Conservation (phyloP, 257 asterid species). For the Capsicum chinense region DNA sequence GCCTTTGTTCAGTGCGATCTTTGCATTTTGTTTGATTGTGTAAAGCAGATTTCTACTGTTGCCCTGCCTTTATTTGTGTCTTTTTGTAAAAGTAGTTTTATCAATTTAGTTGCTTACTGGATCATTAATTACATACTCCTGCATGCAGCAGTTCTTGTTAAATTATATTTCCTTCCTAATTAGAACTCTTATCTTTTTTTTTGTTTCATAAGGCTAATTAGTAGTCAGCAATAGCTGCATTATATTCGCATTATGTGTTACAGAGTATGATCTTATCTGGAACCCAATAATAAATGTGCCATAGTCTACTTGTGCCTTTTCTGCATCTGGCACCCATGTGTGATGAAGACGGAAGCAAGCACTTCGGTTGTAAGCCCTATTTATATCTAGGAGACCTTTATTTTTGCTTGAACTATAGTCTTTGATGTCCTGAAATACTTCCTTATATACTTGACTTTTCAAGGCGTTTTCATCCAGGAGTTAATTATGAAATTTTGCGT, state of each 20-base stretch:
- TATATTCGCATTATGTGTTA: constrained; percentile 7
- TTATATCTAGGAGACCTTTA: neutral
- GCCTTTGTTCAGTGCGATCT: neutral
- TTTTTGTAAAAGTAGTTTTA: neutral
- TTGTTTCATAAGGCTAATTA: neutral
- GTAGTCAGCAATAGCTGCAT: neutral
- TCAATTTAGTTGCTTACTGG: neutral
- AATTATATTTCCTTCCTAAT: neutral
- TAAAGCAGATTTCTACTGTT: neutral
- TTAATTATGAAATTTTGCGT: neutral
- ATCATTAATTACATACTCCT: neutral
- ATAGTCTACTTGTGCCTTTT: neutral
- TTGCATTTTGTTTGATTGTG: neutral
- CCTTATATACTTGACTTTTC: neutral
- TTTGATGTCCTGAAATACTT: neutral
- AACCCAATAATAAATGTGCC: neutral
- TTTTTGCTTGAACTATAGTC: constrained; percentile 18
- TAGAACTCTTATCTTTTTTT: neutral
- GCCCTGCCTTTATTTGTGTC: neutral
- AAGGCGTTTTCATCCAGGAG: neutral
- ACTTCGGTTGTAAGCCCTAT: neutral
- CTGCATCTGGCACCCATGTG: neutral
- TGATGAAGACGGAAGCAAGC: constrained; percentile 2
- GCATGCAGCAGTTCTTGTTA: neutral
- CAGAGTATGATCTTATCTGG: neutral